Evolutionary conservation across 805 yeast genomes (phyloP).

Genomic region (Cyberlindnera subsufficiens): DNA sequence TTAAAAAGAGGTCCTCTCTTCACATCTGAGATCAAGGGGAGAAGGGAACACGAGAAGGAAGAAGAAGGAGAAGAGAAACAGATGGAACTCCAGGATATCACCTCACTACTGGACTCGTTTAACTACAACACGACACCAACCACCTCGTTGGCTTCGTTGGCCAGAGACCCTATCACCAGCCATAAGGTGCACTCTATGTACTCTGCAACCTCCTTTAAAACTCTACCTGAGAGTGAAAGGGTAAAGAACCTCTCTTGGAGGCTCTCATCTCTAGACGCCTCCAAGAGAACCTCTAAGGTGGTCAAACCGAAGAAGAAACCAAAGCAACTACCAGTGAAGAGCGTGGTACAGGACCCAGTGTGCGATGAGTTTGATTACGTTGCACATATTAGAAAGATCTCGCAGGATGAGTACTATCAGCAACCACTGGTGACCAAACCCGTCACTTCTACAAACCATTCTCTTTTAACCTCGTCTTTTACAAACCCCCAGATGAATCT

Average conservation of each 20-base stretch:
- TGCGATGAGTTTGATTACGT: constrained; percentile 55
- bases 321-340: neutral
- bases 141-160: constrained; percentile 7
- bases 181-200: constrained; percentile 11
- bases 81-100: constrained; percentile 6
- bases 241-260: constrained; percentile 15
- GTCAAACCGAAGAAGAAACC: neutral
- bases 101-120: constrained; percentile 11
- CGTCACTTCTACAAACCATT: constrained; percentile 6
- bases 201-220: constrained; percentile 5
- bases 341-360: constrained; percentile 24
- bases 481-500: constrained; percentile 11
- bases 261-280: constrained; percentile 3
- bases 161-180: constrained; percentile 7
- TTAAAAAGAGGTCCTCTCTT: too few relatives aligned
- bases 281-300: neutral
- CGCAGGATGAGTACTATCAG: constrained; percentile 26
- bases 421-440: constrained; percentile 9
- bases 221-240: constrained; percentile 9
- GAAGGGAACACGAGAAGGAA: neutral
- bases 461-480: constrained; percentile 10
- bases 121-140: constrained; percentile 1
- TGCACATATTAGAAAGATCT: constrained; percentile 52
- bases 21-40: neutral
- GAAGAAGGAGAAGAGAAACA: neutral